Base-by-base conservation (phyloP, 805 yeast genomes). In the Deakozyma indianensis region DNA sequence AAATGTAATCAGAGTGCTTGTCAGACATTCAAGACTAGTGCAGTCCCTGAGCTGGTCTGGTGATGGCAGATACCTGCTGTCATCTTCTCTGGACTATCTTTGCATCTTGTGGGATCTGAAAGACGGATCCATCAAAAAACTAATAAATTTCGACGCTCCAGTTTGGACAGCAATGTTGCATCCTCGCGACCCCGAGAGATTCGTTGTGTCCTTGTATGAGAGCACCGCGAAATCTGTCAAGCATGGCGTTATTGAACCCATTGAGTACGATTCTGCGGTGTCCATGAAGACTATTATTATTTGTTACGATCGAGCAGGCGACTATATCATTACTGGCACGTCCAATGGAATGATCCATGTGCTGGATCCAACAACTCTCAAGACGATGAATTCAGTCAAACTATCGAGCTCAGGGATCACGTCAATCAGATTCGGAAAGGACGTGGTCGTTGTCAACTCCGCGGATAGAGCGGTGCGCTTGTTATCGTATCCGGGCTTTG, bases 61-160 rank as follows among this genome's bases (percentile, higher is more conserved):
- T 0, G 75, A 80, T 59, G 92, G 94, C 0, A 60, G 83, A 22
- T 84, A 73, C 53, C 53, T 88, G 1, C 63, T 88, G 2, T 70
- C 83, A 2, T 68, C 86, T 14, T 76, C 88, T 0, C 75, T 86
- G 53, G 96, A 90, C 59, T 87, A 95, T 92, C 71, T 69, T 43
- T 74, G 81, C 38, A 75, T 80, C 43, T 56, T 87, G 24, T 88
- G 96, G 95, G 95, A 86, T 62, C 61, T 88, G 50, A 51, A 60
- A 22, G 55, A 65, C 53, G 57, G 66, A 42, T 49, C 57, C 42
- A 67, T 74, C 44, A 56, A 68, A 41, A 65, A 71, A 48, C 66
- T 59, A 2, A 64, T 73, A 42, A 63, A 66, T 42, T 78, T 84
- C 52, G 81, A 78, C 45, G 75, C 82, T 0, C 85, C 94, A 1